These are phyloP conservation scores for Brasenia schreberi DNA, from an alignment of 164 flowering plant genomes.

Conservation along the genomic window DNA sequence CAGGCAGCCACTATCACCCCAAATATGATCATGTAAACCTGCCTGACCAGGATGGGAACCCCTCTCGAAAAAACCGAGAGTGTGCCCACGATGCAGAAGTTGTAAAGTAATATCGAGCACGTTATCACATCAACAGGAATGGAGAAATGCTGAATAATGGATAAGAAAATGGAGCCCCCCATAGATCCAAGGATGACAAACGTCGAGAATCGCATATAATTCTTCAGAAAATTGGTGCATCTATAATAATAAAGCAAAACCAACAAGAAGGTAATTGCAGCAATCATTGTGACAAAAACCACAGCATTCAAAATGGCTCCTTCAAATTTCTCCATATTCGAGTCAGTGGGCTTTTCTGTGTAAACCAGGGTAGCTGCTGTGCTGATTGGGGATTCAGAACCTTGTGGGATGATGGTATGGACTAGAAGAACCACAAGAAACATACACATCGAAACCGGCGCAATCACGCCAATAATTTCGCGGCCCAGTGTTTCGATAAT, in stretches of 20 bases:
- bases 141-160: slow-evolving; percentile 47
- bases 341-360: slow-evolving; percentile 63
- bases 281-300: slow-evolving; percentile 59
- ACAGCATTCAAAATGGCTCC: slow-evolving; percentile 68
- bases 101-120: slow-evolving; percentile 38
- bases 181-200: slow-evolving; percentile 50
- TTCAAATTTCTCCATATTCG: slow-evolving; percentile 52
- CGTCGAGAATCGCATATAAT: slow-evolving; percentile 79
- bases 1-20: slow-evolving; percentile 78
- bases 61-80: slow-evolving; percentile 49
- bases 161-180: slow-evolving; percentile 63
- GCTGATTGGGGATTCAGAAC: slow-evolving; percentile 28
- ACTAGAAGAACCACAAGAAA: slow-evolving; percentile 72
- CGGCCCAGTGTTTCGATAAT: slow-evolving; percentile 53
- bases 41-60: slow-evolving; percentile 54
- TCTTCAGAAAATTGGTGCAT: slow-evolving; percentile 60
- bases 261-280: slow-evolving; percentile 61
- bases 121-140: slow-evolving; percentile 59
- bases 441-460: slow-evolving; percentile 91
- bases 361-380: slow-evolving; percentile 86
- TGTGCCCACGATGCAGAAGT: slow-evolving; percentile 65
- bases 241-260: slow-evolving; percentile 75
- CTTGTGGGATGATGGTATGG: slow-evolving; percentile 34
- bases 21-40: slow-evolving; percentile 55
- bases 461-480: slow-evolving; percentile 66